A percentile compares a stretch with the other conserved stretches of the same genome.
These are phyloP conservation scores for Periconia sp. DNA, from an alignment of 2,329 filamentous ascomycete species.

Conservation along the genomic window DNA sequence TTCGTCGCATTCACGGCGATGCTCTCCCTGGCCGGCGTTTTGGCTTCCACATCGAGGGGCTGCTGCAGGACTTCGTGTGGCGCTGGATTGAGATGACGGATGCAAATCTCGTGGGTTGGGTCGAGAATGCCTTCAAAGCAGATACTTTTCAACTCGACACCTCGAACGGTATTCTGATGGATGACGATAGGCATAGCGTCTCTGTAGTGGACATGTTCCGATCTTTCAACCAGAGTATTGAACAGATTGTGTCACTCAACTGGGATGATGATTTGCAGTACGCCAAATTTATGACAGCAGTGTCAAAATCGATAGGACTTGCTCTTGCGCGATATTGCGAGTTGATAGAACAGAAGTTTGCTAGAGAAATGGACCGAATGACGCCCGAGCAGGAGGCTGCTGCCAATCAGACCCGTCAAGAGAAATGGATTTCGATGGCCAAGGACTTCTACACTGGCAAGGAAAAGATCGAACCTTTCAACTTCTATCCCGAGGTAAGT, in stretches of 20 bases:
- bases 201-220: slow-evolving; percentile 93
- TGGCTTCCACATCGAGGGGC: slow-evolving; percentile 81
- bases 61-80: slow-evolving; percentile 93
- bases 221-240: slow-evolving; percentile 87
- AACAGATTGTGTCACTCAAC: slow-evolving; percentile 80
- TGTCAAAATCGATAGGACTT: slow-evolving; percentile 80
- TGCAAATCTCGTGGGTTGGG: slow-evolving; percentile 75
- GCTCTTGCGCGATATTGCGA: slow-evolving; percentile 91
- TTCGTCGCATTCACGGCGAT: slow-evolving; percentile 77
- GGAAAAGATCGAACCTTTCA: slow-evolving; percentile 93
- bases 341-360: slow-evolving; percentile 80
- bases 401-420: slow-evolving; percentile 77
- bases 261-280: slow-evolving; percentile 95
- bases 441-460: slow-evolving; percentile 91
- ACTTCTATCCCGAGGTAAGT: slow-evolving; percentile 87
- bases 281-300: slow-evolving; percentile 93
- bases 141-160: slow-evolving; percentile 80
- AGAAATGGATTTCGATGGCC: slow-evolving; percentile 89
- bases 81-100: slow-evolving; percentile 87
- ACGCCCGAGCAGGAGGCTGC: slow-evolving; percentile 84
- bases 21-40: slow-evolving; percentile 73
- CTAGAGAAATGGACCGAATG: slow-evolving; percentile 88
- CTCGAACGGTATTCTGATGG: slow-evolving; percentile 64
- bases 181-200: slow-evolving; percentile 87
- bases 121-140: slow-evolving; percentile 87